phyloP scores from a whole-genome alignment of 2,329 filamentous ascomycete species.

The Penicillium griseofulvum region DNA sequence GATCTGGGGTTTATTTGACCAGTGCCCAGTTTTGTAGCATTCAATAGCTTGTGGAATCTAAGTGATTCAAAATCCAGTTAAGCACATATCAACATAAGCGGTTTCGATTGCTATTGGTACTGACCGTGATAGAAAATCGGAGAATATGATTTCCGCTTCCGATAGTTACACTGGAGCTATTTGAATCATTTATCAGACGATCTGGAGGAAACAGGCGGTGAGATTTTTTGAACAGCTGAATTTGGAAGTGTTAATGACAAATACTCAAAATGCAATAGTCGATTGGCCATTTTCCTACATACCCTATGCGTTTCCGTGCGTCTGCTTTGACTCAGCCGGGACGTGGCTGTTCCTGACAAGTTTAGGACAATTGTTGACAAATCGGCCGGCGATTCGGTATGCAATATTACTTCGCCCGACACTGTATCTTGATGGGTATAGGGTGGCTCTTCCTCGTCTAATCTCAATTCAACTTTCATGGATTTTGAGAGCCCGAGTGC shows the following conservation, averaged over 20 bases:
- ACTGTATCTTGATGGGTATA: conserved; percentile 14
- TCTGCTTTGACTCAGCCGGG: conserved; percentile 10
- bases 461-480: conserved; percentile 1
- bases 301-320: conserved; percentile 15
- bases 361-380: conserved; percentile 14
- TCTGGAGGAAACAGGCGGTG: conserved; percentile 1
- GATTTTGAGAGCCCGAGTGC: not conserved
- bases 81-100: not conserved
- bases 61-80: not conserved
- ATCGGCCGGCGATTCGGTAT: conserved; percentile 6
- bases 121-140: conserved; percentile 1
- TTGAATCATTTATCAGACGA: not conserved
- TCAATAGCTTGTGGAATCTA: not conserved
- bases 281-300: not conserved
- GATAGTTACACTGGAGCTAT: conserved; percentile 3
- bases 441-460: not conserved
- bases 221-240: not conserved
- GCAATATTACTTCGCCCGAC: conserved; percentile 16
- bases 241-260: not conserved
- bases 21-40: conserved; percentile 1
- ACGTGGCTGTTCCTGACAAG: conserved; percentile 13
- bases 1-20: not conserved
- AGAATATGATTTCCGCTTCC: not conserved
- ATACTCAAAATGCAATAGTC: not conserved
- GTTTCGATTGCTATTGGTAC: not conserved